Evolutionary conservation across 73 alveolate species (phyloP), one percentile per base, ranked within the genome.

Genomic region (Paraurostyla sp.): DNA sequence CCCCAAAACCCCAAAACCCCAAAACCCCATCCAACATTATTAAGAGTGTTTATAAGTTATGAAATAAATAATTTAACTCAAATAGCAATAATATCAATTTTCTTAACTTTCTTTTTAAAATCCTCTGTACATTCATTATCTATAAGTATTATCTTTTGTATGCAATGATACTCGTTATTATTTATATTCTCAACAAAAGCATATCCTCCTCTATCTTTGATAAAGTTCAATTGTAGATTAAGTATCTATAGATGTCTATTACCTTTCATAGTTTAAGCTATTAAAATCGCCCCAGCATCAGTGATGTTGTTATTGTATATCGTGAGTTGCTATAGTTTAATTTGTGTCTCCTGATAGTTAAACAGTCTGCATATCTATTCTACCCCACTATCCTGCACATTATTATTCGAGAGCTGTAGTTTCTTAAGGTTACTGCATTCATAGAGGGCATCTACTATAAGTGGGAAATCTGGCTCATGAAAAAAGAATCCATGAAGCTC

Each of bases 401-500:
- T 38, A 30, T 65, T 65, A 38, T 65, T 65, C 13, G 82, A 65
- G 9, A 65, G 25, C 32, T 65, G 38, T 1, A 65, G 29, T 9
- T 65, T 65, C 36, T 65, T 65, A 1, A 65, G 58, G 23, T 38
- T 65, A 65, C 16, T 25, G 25, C 82, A 65, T 15, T 65, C 13
- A 3, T 16, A 36, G 41, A 65, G 82, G 42, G 82, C 82, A 65
- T 65, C 82, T 2, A 65, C 36, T 35, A 65, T 6, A 3, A 65
- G 25, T 23, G 82, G 82, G 32, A 65, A 65, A 23, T 65, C 82
- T 36, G 82, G 82, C 25, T 65, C 7, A 65, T 65, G 82, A 38
- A 65, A 65, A 23, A 65, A 65, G 25, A 65, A 65, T 23, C 82
- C 82, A 65, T 65, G 82, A 6, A 65, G 38, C 41, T 65, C 82